phyloP scores from a whole-genome alignment of 2,329 filamentous ascomycete species.

The Mycosphaerella sp. region DNA sequence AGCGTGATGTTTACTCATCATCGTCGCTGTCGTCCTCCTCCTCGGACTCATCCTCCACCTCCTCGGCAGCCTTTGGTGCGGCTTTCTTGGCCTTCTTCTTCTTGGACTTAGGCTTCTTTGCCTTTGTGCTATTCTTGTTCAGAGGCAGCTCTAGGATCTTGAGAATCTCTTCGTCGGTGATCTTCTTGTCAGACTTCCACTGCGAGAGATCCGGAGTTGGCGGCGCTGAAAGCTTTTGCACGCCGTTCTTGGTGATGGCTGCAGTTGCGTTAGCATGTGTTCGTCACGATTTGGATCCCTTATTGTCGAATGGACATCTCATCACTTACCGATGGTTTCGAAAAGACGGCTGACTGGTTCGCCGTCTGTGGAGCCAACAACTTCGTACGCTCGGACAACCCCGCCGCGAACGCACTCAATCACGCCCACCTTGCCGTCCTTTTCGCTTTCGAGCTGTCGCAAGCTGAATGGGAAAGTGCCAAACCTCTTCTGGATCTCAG shows the following conservation, averaged over 20 bases:
- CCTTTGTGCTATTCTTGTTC: conserved; percentile 54
- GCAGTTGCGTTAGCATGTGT: conserved; percentile 14
- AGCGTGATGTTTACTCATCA: conserved; percentile 14
- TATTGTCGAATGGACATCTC: background rate
- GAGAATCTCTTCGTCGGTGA: conserved; percentile 89
- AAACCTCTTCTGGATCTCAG: conserved; percentile 95
- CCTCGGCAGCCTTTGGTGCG: conserved; percentile 23
- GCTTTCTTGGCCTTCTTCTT: conserved; percentile 65
- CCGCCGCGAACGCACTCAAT: conserved; percentile 92
- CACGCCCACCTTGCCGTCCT: conserved; percentile 88
- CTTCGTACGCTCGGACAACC: conserved; percentile 92
- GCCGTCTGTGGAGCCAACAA: conserved; percentile 87
- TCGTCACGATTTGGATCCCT: background rate
- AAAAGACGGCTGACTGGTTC: conserved; percentile 78
- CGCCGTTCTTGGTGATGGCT: conserved; percentile 97
- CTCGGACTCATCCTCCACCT: conserved; percentile 27
- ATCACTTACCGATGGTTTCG: conserved; percentile 79
- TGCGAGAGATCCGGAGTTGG: conserved; percentile 70
- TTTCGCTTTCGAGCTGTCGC: conserved; percentile 93
- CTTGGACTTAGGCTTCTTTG: conserved; percentile 88
- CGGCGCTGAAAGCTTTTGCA: conserved; percentile 76
- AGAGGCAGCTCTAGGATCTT: conserved; percentile 89
- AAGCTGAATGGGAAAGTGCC: conserved; percentile 97
- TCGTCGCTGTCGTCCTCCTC: conserved; percentile 26
- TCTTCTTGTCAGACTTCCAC: conserved; percentile 95